A percentile compares a stretch with the other conserved stretches of the same genome.
Evolutionary conservation across 768 basidiomycete genomes (phyloP).

Genomic region (Lactarius quietus): DNA sequence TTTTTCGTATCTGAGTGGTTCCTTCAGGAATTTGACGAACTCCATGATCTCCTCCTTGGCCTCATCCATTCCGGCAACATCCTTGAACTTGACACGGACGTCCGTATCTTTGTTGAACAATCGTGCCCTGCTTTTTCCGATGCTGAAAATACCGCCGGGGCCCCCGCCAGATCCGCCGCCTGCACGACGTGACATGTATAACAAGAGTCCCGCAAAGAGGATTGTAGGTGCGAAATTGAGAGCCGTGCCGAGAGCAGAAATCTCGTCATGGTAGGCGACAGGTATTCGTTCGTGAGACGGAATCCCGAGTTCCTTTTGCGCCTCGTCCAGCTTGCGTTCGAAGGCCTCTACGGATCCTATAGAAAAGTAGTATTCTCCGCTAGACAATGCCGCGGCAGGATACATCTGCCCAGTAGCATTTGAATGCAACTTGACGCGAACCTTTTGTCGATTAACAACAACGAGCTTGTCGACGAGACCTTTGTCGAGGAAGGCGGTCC

Average conservation of each 20-base stretch:
- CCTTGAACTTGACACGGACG: slow-evolving; percentile 88
- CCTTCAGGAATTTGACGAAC: slow-evolving; percentile 98
- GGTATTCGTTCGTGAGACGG: slow-evolving; percentile 92
- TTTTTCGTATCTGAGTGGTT: slow-evolving; percentile 90
- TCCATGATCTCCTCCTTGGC: slow-evolving; percentile 99
- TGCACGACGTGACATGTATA: slow-evolving; percentile 80
- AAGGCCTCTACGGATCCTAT: slow-evolving; percentile 98
- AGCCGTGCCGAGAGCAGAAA: slow-evolving; percentile 74
- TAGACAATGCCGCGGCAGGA: slow-evolving; percentile 48
- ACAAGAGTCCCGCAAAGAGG: slow-evolving; percentile 83
- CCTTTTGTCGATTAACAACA: slow-evolving; percentile 86
- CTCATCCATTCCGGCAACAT: slow-evolving; percentile 99
- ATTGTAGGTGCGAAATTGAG: slow-evolving; percentile 95
- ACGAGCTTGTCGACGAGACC: slow-evolving; percentile 91
- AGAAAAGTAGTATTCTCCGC: slow-evolving; percentile 85
- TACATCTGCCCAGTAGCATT: slow-evolving; percentile 82
- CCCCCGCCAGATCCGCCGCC: slow-evolving; percentile 55
- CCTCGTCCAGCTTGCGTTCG: slow-evolving; percentile 91
- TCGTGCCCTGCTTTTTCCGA: slow-evolving; percentile 92
- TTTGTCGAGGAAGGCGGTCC: slow-evolving; percentile 94
- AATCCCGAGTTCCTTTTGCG: slow-evolving; percentile 89
- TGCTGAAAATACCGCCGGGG: slow-evolving; percentile 91
- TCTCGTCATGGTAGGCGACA: slow-evolving; percentile 94
- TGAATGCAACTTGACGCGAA: slow-evolving; percentile 89
- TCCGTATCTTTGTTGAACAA: slow-evolving; percentile 97